Base-by-base conservation (phyloP, 805 yeast species). In the Ogataea chonburiensis region DNA sequence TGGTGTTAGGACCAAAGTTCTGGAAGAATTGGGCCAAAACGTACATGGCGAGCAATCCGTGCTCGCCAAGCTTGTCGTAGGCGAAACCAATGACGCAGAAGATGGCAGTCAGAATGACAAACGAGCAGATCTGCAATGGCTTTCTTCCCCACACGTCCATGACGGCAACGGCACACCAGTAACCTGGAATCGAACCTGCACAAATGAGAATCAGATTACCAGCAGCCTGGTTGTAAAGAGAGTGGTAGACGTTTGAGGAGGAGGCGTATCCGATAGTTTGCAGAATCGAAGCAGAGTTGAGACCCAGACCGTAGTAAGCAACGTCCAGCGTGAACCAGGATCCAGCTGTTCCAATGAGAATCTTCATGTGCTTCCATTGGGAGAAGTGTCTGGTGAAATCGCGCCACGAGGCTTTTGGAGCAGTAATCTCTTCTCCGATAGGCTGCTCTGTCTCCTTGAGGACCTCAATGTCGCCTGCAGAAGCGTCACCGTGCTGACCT, bases 111-210 rank as follows among this genome's bases (percentile, higher is more conserved):
- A 86, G 73, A 35, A 85, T 56, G 47, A 73, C 42, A 70, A 87
- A 87, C 53, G 95, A 94, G 56, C 67, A 68, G 15, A 86, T 42
- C 70, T 88, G 96, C 46, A 87, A 68, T 46, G 88, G 79, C 65
- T 82, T 86, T 73, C 96, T 80, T 54, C 96, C 96, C 50, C 87
- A 52, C 24, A 67, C 71, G 65, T 87, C 96, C 43, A 87, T 60
- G 30, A 91, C 80, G 34, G 87, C 87, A 52, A 81, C 86, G 20
- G 91, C 61, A 43, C 73, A 68, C 96, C 96, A 87, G 68, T 87
- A 87, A 58, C 96, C 96, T 53, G 96, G 96, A 64, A 87, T 77
- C 29, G 93, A 75, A 72, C 97, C 96, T 39, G 97, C 97, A 75
- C 95, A 86, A 46, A 87, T 78, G 61, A 87, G 74, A 67, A 87